Evolutionary conservation across 768 basidiomycete species (phyloP), one percentile per base, ranked within the genome.

Genomic region (Tephrocybe rancida): DNA sequence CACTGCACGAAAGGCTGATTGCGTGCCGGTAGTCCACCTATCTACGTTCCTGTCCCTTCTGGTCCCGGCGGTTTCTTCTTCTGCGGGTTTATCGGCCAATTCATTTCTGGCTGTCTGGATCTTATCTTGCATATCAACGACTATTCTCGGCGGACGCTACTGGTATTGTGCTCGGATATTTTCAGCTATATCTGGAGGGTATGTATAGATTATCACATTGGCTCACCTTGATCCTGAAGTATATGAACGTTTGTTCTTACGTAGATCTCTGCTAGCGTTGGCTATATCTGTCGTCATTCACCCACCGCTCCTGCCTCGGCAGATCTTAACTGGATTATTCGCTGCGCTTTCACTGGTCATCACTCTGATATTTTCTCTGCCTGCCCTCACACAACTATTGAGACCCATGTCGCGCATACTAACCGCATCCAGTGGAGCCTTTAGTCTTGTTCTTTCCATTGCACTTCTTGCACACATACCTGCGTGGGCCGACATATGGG

Each of bases 41-140:
- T 71, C 82, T 9, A 87, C 87, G 0, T 83, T 87, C 57, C 73
- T 88, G 5, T 63, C 82, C 3, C 70, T 87, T 8, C 67, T 88
- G 19, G 74, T 87, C 16, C 83, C 84, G 2, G 76, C 75, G 30
- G 72, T 75, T 30, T 76, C 82, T 1, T 56, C 75, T 0, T 75
- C 81, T 29, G 51, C 74, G 2, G 60, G 75, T 1, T 69, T 85
- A 16, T 73, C 76, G 3, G 49, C 76, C 5, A 77, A 74, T 32
- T 70, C 82, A 5, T 88, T 88, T 63, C 60, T 86, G 11, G 77
- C 83, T 10, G 73, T 85, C 19, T 87, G 84, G 83, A 56, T 87
- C 14, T 57, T 88, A 11, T 78, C 81, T 0, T 75, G 73, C 19
- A 56, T 79, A n/a, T 54, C 74, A 16, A 77, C 79, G 27, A 75